Percentiles rank a stretch among this genome's conserved stretches.
phyloP scores from a whole-genome alignment of 148 eudicot genomes.

The Rhododendron vialii region DNA sequence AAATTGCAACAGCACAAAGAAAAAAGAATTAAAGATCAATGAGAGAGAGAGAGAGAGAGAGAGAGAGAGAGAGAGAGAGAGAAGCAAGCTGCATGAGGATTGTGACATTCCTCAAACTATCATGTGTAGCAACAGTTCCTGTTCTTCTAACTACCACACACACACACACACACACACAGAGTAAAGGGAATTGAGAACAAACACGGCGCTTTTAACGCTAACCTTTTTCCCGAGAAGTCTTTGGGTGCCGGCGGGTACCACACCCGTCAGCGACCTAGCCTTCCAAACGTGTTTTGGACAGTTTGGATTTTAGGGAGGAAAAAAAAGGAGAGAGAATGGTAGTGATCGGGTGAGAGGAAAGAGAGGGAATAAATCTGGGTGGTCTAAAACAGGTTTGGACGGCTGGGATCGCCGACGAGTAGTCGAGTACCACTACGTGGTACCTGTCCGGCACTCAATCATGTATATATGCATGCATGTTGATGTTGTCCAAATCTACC shows the following conservation, averaged over 20 bases:
- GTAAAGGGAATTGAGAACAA: not conserved
- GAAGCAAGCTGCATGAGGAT: not conserved
- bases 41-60: not conserved
- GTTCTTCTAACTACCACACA: not conserved
- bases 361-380: too few relatives aligned
- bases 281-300: too few relatives aligned
- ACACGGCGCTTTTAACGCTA: conserved; percentile 5
- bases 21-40: not conserved
- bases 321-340: too few relatives aligned
- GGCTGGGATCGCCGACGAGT: too few relatives aligned
- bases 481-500: not conserved
- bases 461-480: not conserved
- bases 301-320: too few relatives aligned
- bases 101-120: not conserved
- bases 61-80: not conserved
- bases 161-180: too few relatives aligned
- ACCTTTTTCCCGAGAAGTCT: not conserved
- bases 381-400: too few relatives aligned
- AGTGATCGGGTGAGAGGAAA: too few relatives aligned
- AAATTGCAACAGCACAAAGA: not conserved
- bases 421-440: too few relatives aligned
- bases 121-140: not conserved
- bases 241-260: too few relatives aligned
- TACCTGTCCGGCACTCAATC: not conserved
- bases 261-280: too few relatives aligned